phyloP scores from a whole-genome alignment of 495 filamentous ascomycete genomes.

The Neurospora tetrasperma region DNA sequence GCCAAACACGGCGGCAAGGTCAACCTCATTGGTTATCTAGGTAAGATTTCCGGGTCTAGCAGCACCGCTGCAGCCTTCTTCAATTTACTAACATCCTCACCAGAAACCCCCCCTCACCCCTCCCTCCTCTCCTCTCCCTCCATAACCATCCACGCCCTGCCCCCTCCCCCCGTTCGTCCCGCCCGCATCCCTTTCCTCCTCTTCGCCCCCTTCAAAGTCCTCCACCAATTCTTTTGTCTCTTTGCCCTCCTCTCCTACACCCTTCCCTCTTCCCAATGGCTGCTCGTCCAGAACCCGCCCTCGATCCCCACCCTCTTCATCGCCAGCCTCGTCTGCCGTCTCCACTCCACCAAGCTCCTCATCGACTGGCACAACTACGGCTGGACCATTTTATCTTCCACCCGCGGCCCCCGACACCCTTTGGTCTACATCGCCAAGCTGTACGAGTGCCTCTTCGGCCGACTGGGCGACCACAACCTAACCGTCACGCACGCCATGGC shows the following conservation, averaged over 20 bases:
- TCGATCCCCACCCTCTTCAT: constrained; percentile 84
- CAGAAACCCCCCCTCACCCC: constrained; percentile 52
- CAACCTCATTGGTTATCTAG: constrained; percentile 78
- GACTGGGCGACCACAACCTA: constrained; percentile 61
- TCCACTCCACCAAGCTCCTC: constrained; percentile 71
- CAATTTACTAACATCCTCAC: constrained; percentile 15
- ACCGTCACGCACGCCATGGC: constrained; percentile 87
- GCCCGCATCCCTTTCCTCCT: constrained; percentile 49
- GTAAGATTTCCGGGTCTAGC: constrained; percentile 30
- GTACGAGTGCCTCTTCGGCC: constrained; percentile 66
- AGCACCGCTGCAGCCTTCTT: not conserved
- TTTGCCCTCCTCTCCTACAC: constrained; percentile 61
- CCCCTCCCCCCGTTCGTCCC: constrained; percentile 22
- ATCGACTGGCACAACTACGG: constrained; percentile 99
- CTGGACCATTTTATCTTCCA: constrained; percentile 75
- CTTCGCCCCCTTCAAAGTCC: constrained; percentile 73
- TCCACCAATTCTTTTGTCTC: constrained; percentile 66
- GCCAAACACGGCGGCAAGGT: constrained; percentile 73
- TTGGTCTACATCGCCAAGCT: constrained; percentile 62
- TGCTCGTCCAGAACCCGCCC: constrained; percentile 90
- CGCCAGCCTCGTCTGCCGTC: constrained; percentile 57
- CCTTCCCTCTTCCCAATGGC: constrained; percentile 62
- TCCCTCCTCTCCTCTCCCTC: constrained; percentile 53
- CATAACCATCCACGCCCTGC: constrained; percentile 44
- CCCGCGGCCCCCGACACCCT: constrained; percentile 59